Evolutionary conservation across 495 filamentous ascomycete species (phyloP).

Genomic region (Glonium stellatum): DNA sequence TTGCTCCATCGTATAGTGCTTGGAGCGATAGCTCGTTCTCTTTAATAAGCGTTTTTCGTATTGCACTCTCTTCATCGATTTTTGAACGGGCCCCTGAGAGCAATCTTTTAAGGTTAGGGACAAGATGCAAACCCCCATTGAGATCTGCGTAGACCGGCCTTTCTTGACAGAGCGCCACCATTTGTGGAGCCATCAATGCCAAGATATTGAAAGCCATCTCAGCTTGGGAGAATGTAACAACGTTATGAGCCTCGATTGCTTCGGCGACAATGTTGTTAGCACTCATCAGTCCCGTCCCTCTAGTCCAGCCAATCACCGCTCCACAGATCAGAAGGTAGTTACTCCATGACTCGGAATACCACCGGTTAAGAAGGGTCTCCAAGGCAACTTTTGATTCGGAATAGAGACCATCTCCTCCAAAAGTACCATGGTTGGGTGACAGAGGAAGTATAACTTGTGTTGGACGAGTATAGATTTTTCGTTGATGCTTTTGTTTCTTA

Average conservation of each 20-base stretch:
- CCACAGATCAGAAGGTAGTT: slow-evolving; percentile 26
- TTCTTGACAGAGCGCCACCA: slow-evolving; percentile 7
- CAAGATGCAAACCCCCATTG: slow-evolving; percentile 12
- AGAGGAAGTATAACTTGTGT: slow-evolving; percentile 28
- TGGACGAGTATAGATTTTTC: slow-evolving; percentile 10
- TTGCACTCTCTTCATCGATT: too few species aligned
- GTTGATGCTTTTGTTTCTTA: slow-evolving; percentile 4
- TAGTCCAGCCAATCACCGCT: slow-evolving; percentile 30
- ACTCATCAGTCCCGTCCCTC: slow-evolving; percentile 28
- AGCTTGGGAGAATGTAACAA: slow-evolving; percentile 19
- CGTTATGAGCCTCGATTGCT: slow-evolving; percentile 17
- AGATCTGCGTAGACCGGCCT: slow-evolving; percentile 23
- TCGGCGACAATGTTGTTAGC: slow-evolving; percentile 24
- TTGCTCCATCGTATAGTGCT: too few species aligned
- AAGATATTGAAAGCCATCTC: slow-evolving; percentile 31
- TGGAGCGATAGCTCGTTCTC: too few species aligned
- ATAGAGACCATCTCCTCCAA: slow-evolving; percentile 31
- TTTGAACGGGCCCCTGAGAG: background rate
- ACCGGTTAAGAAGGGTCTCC: slow-evolving; percentile 23
- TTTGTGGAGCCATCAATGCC: slow-evolving; percentile 6
- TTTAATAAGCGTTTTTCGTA: too few species aligned
- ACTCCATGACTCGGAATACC: slow-evolving; percentile 25
- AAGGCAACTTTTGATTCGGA: slow-evolving; percentile 31
- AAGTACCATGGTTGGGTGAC: slow-evolving; percentile 30
- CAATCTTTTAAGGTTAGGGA: slow-evolving; percentile 8